phyloP scores from a whole-genome alignment of 257 asterid species.

The Handroanthus guayacan region DNA sequence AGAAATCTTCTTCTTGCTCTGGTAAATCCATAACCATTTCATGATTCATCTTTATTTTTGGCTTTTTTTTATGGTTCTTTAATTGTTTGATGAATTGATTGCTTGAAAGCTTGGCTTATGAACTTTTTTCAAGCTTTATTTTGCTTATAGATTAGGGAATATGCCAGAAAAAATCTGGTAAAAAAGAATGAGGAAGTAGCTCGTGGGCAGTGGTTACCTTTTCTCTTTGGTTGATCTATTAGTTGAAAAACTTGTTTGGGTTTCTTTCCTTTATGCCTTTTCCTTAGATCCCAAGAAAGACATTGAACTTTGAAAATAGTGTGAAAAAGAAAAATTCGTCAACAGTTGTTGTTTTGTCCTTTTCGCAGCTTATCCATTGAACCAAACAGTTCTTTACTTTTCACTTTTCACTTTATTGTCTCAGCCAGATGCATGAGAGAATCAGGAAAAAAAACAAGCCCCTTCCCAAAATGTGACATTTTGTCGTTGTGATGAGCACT shows the following conservation, averaged over 20 bases:
- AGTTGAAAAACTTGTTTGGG: neutral
- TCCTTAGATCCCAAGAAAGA: conserved; percentile 18
- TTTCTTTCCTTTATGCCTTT: neutral
- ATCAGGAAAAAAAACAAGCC: neutral
- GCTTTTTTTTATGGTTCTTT: neutral
- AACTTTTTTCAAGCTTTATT: no score
- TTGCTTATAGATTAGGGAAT: no score
- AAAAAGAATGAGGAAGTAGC: neutral
- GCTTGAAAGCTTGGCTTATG: no score
- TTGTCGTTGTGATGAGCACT: neutral
- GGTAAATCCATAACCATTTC: conserved; percentile 6
- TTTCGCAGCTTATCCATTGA: neutral
- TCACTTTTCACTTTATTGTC: neutral
- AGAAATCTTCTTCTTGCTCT: conserved; percentile 46
- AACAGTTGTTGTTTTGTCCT: conserved; percentile 6
- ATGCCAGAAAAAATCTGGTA: neutral
- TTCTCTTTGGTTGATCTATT: neutral
- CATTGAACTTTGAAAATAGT: neutral
- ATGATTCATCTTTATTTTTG: neutral
- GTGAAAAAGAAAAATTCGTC: neutral
- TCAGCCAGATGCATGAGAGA: neutral
- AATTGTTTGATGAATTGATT: neutral
- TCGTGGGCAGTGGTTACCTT: neutral
- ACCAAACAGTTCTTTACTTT: neutral
- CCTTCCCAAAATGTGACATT: neutral